Evolutionary conservation across 441 rosid genomes (phyloP), one percentile per base, ranked within the genome.

Genomic region (California macrophylla): DNA sequence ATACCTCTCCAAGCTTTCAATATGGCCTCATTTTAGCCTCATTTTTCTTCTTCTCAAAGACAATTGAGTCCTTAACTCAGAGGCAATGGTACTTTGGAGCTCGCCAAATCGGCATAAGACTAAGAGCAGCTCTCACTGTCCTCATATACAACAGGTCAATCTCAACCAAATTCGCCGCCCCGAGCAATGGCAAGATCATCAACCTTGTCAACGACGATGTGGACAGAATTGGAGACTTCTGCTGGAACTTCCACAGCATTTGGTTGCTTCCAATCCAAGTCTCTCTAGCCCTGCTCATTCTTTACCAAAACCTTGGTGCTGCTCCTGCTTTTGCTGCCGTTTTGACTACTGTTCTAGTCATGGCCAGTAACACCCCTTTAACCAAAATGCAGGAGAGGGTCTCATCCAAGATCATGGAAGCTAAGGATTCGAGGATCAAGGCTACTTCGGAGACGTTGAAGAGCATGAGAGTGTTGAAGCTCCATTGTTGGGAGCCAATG

Each of bases 221-320:
- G 0, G 93, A 89, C 65, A 82, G 85, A 66, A 80, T 86, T 26
- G 96, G 90, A 21, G 96, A 89, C 54, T 85, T 86, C 74, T 84
- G 82, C 74, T 76, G 77, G 82, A 74, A 83, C 70, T 74, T 89
- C 71, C 96, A 89, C 69, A 83, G 86, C 61, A 69, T 89, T 34
- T 89, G 96, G 96, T 64, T 87, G 82, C 85, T 89, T 10, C 91
- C 91, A 18, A 66, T 89, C 56, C 93, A 89, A 67, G 84, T 87
- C 32, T 69, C 72, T 34, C 66, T 89, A 65, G 93, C 93, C 42
- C 80, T 87, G 5, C 54, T 79, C 18, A 84, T 89, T 64, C 75
- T 89, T 65, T 79, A 82, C 28, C 75, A 64, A 78, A 86, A 83
- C 76, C 81, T 89, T 3, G 96, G 96, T 34, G 79, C 82, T 23